Base-by-base conservation (phyloP, 768 basidiomycete genomes). In the Filobasidium wieringae region DNA sequence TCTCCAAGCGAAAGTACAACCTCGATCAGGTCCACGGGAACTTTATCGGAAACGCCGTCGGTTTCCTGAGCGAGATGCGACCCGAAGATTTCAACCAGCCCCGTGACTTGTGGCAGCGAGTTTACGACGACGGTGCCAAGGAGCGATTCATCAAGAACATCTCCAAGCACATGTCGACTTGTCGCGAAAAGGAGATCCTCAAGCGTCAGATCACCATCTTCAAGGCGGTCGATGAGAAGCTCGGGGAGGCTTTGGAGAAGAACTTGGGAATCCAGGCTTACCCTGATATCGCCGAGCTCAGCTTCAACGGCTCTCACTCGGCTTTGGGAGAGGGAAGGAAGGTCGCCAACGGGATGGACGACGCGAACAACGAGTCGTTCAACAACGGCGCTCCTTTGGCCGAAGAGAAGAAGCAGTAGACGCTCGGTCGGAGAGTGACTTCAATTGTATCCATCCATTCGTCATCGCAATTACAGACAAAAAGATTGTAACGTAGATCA, bases 231-330 rank as follows among this genome's bases (percentile, higher is more conserved):
- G 80, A 85, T 70, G 84, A 87, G 67, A 78, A 75, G 11, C 77
- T 92, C 33, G 83, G 83, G 4, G 82, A 87, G 73, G 80, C 85
- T 60, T 78, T 96, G 64, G 87, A 88, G n/a, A 80, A 79, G 65
- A 86, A 82, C 2, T 78, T 91, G 52, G 82, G 82, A 39, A 77
- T 80, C 57, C 64, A 72, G 60, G 64, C 60, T 4, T 63, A 66
- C 52, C 51, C 59, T 1, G 57, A 59, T 15, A 58, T 65, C 33
- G 58, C 62, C 37, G 60, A 61, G 36, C 59, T 69, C 59, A 45
- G 41, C 30, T 69, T 69, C 58, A 69, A 69, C 45, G 70, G 70
- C 1, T 61, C 65, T 17, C 68, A 69, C 57, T 68, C 68, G 37
- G 70, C 68, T 37, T 61, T 67, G 58, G 54, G 53, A 34, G 52